Evolutionary conservation across 2,329 filamentous ascomycete genomes (phyloP).

Genomic region (Beauveria sp.): DNA sequence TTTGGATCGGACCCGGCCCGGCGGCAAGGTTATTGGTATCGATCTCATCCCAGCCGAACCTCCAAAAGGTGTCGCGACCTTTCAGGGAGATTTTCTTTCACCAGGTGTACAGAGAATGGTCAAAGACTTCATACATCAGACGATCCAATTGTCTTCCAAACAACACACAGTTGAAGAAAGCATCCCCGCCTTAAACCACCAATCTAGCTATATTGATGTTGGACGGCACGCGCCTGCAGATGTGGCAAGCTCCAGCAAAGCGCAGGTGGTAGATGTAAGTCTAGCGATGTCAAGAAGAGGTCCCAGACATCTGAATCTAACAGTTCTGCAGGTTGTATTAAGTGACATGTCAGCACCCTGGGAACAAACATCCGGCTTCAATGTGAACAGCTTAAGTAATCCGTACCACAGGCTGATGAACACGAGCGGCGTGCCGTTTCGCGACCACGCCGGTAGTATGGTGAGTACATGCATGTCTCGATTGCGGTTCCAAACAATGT

Average conservation of each 20-base stretch:
- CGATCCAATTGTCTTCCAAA: not conserved
- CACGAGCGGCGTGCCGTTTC: conserved; percentile 79
- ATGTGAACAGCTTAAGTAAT: conserved; percentile 87
- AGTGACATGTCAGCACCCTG: conserved; percentile 99
- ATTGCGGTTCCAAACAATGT: not conserved
- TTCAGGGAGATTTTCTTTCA: conserved; percentile 89
- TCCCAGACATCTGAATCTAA: conserved; percentile 13
- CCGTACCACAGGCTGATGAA: conserved; percentile 99
- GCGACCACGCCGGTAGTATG: conserved; percentile 92
- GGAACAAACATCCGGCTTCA: conserved; percentile 70
- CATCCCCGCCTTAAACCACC: conserved; percentile 13
- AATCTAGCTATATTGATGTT: conserved; percentile 58
- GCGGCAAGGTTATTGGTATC: conserved; percentile 78
- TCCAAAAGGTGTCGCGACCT: conserved; percentile 82
- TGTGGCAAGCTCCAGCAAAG: conserved; percentile 20
- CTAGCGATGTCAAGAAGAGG: not conserved
- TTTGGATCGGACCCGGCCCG: conserved; percentile 64
- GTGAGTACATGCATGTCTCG: conserved; percentile 41
- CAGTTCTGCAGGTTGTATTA: conserved; percentile 59
- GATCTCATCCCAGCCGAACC: conserved; percentile 91
- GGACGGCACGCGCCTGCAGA: conserved; percentile 41
- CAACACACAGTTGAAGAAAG: conserved; percentile 8
- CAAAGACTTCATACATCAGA: conserved; percentile 63
- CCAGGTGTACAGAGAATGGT: conserved; percentile 67
- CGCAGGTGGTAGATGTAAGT: conserved; percentile 57